Evolutionary conservation across 495 filamentous ascomycete species (phyloP).

Genomic region (Penicillium cosmopolitanum): DNA sequence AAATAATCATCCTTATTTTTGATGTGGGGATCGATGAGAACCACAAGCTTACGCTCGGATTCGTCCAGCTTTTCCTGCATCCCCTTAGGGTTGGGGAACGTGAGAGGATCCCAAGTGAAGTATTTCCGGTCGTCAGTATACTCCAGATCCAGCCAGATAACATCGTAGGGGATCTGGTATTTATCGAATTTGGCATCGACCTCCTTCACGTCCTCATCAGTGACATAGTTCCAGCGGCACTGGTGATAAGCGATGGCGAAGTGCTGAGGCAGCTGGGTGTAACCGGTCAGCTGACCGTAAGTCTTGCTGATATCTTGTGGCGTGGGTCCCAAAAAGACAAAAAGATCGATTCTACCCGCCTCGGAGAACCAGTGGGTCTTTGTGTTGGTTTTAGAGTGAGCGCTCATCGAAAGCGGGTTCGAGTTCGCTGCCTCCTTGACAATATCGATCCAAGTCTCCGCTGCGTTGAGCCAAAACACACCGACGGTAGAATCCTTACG

Average conservation of each 20-base stretch:
- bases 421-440: constrained; percentile 73
- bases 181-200: constrained; percentile 97
- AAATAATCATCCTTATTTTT: constrained; percentile 83
- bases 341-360: constrained; percentile 83
- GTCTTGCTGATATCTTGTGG: constrained; percentile 77
- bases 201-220: constrained; percentile 93
- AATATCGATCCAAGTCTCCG: constrained; percentile 97
- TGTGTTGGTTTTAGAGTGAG: constrained; percentile 69
- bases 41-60: constrained; percentile 86
- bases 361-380: constrained; percentile 98
- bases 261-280: constrained; percentile 83
- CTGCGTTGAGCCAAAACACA: constrained; percentile 98
- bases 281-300: constrained; percentile 94
- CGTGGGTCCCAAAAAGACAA: constrained; percentile 89
- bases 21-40: constrained; percentile 96
- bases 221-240: constrained; percentile 98
- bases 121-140: constrained; percentile 96
- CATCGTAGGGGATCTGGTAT: constrained; percentile 92
- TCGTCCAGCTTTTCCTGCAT: constrained; percentile 87
- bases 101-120: constrained; percentile 92
- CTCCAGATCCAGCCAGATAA: constrained; percentile 98
- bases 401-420: constrained; percentile 78
- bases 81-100: constrained; percentile 79
- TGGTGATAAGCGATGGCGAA: constrained; percentile 95
- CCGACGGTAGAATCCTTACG: constrained; percentile 91